phyloP scores from a whole-genome alignment of 2,329 filamentous ascomycete species.

The Hypocreales sp. region DNA sequence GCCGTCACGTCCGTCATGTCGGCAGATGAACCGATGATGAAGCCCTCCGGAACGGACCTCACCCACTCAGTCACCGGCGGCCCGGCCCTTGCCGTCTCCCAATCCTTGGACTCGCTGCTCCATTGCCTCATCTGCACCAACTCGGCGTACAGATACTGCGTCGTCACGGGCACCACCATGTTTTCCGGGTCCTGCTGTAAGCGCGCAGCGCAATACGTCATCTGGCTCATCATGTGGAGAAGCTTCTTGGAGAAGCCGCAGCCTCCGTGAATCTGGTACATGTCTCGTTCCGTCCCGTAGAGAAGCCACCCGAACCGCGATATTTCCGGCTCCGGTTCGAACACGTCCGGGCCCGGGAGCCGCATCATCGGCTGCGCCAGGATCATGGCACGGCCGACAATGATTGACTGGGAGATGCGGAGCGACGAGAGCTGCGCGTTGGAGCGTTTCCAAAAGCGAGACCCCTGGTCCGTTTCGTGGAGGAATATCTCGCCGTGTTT shows the following conservation, averaged over 20 bases:
- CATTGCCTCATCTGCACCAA: slow-evolving; percentile 18
- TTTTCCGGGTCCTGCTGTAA: slow-evolving; percentile 17
- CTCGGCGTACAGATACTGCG: slow-evolving; percentile 11
- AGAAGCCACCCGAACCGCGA: slow-evolving; percentile 22
- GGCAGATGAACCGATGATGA: slow-evolving; percentile 11
- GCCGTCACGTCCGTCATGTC: slow-evolving; percentile 24
- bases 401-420: slow-evolving; percentile 21
- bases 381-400: slow-evolving; percentile 22
- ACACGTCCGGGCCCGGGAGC: slow-evolving; percentile 11
- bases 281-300: slow-evolving; percentile 18
- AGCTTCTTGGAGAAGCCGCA: slow-evolving; percentile 25
- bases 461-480: slow-evolving; percentile 18
- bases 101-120: slow-evolving; percentile 14
- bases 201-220: slow-evolving; percentile 20
- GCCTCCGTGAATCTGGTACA: slow-evolving; percentile 22
- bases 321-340: slow-evolving; percentile 13
- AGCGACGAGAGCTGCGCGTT: slow-evolving; percentile 18
- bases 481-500: slow-evolving; percentile 18
- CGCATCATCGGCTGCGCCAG: slow-evolving; percentile 22
- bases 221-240: slow-evolving; percentile 19
- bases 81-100: slow-evolving; percentile 6
- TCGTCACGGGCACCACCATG: slow-evolving; percentile 15
- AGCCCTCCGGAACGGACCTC: slow-evolving; percentile 8
- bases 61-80: slow-evolving; percentile 14
- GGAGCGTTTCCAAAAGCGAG: slow-evolving; percentile 17